Base-by-base conservation (phyloP, 805 yeast genomes). In the Candida jianshihensis region DNA sequence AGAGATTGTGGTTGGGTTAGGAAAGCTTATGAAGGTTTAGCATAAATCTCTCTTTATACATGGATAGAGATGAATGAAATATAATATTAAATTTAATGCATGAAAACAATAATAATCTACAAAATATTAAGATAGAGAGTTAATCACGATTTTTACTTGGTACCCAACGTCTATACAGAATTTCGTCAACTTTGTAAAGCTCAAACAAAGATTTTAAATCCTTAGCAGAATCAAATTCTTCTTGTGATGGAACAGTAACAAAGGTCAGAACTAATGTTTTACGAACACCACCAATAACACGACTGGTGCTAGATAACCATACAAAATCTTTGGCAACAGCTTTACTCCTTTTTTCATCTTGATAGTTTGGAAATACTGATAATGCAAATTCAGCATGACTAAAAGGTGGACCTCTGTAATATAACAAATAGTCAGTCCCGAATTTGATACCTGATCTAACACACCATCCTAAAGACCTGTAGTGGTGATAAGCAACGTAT, bases 391-490 rank as follows among this genome's bases (percentile, higher is more conserved):
- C 95, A 0, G 98, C 97, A 56, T 92, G 99, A 34, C 81, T 77
- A 56, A 89, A 87, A 2, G 97, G 97, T 8, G 97, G 98, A 0
- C 99, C 99, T 39, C 90, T 67, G 36, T 81, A 76, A 57, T 92
- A 92, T 5, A 92, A 64, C 8, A 92, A 61, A 57, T 66, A 81
- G 49, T 89, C 94, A n/a, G 84, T 73, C 2, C 96, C 96, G 57
- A 92, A 92, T 57, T 92, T 92, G 38, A 88, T 73, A 0, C 97
- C 98, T 1, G 89, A 75, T 40, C 94, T 69, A 3, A 81, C 92
- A 64, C 97, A 90, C 97, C 97, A 92, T 0, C 97, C 97, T 19
- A 75, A 68, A 0, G 96, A 79, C 35, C 95, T 70, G 59, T 78
- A 89, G 55, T 90, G 88, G 53, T 87, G 94, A 51, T 89, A 90